Conservation (phyloP, 108 stramenopile genomes). For the Pseudonitzschia multistriata region DNA sequence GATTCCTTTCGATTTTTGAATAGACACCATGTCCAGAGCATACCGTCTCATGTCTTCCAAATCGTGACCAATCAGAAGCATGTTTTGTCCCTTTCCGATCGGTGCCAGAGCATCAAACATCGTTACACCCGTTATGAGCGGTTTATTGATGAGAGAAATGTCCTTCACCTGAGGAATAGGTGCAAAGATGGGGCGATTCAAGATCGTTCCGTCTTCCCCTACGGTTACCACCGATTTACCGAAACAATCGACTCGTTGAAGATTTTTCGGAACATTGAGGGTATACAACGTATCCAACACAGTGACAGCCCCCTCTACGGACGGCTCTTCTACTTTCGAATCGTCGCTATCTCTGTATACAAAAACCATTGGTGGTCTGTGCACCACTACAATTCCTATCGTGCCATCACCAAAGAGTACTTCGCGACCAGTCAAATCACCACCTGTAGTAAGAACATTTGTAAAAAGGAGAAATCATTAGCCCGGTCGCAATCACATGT, state of each 20-base stretch:
- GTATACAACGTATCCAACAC: constrained; percentile 32
- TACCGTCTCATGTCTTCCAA: constrained; percentile 43
- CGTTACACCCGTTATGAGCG: constrained; percentile 78
- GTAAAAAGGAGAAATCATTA: constrained; percentile 4
- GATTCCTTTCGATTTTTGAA: constrained; percentile 29
- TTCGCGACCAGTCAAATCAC: constrained; percentile 68
- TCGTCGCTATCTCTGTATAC: constrained; percentile 42
- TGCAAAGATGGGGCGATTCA: constrained; percentile 65
- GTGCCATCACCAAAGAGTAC: constrained; percentile 45
- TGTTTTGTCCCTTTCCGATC: constrained; percentile 89
- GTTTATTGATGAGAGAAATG: constrained; percentile 83
- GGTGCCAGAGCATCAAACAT: constrained; percentile 86
- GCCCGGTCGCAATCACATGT: neutral
- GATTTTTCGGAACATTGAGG: constrained; percentile 37
- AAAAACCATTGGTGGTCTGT: constrained; percentile 82
- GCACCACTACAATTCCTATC: constrained; percentile 66
- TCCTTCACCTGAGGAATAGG: constrained; percentile 80
- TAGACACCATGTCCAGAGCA: constrained; percentile 36
- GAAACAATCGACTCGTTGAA: constrained; percentile 47
- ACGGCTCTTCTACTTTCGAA: neutral
- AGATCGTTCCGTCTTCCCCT: neutral
- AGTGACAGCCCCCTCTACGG: constrained; percentile 19
- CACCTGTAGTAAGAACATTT: constrained; percentile 28
- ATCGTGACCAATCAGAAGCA: constrained; percentile 77
- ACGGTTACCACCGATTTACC: constrained; percentile 22